A percentile compares a stretch with the other conserved stretches of the same genome.
phyloP scores from a whole-genome alignment of 73 alveolate genomes.

The Symbiodinium pilosum region DNA sequence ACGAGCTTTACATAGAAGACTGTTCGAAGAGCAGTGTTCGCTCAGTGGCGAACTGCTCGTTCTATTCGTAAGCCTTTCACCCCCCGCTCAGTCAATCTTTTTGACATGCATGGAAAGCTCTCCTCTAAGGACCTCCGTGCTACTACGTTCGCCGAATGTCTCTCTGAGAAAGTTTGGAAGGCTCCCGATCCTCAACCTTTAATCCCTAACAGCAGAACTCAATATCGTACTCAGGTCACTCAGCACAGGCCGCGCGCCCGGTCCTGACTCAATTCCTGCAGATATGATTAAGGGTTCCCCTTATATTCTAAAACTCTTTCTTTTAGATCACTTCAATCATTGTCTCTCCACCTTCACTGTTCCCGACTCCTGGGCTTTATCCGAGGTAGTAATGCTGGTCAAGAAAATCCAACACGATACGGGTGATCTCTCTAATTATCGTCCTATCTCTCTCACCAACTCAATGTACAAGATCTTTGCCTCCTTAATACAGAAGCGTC shows the following conservation, averaged over 20 bases:
- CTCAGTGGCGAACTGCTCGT: neutral
- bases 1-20: no score
- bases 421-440: neutral
- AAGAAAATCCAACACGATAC: no score
- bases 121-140: neutral
- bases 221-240: neutral
- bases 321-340: neutral
- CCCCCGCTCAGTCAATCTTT: neutral
- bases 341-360: neutral
- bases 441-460: neutral
- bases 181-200: neutral
- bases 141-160: neutral
- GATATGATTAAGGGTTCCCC: neutral
- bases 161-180: neutral
- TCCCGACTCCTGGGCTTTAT: no score
- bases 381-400: no score
- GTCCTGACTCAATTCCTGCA: neutral
- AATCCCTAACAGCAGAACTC: neutral
- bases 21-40: no score
- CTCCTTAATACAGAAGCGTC: neutral
- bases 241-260: neutral
- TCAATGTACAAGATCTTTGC: neutral
- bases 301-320: neutral
- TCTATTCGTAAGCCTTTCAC: neutral
- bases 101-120: neutral